phyloP scores from a whole-genome alignment of 305 asterid genomes.

The Fraxinus sp. region DNA sequence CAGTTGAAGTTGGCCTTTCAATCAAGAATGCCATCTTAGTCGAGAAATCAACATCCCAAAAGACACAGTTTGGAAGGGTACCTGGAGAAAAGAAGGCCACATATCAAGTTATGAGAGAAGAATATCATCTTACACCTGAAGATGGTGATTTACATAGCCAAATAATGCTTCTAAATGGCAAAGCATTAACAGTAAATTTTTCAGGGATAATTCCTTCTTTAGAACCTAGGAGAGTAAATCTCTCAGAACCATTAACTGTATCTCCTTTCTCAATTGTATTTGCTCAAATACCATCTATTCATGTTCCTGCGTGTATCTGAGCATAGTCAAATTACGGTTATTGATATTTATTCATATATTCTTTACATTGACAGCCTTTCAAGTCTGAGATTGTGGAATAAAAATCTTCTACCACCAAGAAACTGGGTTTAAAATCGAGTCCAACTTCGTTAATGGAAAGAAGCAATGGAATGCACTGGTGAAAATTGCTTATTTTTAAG shows the following conservation, averaged over 20 bases:
- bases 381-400: neutral
- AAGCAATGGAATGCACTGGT: neutral
- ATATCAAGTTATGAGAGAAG: slow-evolving; percentile 45
- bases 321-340: neutral
- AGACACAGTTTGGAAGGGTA: slow-evolving; percentile 19
- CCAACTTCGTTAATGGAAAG: neutral
- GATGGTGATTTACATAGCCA: slow-evolving; percentile 76
- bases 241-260: slow-evolving; percentile 44
- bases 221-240: slow-evolving; percentile 43
- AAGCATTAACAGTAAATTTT: slow-evolving; percentile 43
- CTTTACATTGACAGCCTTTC: neutral
- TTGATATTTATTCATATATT: neutral
- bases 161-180: slow-evolving; percentile 68
- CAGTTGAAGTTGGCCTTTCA: slow-evolving; percentile 47
- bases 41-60: slow-evolving; percentile 24
- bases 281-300: slow-evolving; percentile 50
- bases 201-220: slow-evolving; percentile 61
- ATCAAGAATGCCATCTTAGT: slow-evolving; percentile 35
- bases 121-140: slow-evolving; percentile 73
- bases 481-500: neutral
- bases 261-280: slow-evolving; percentile 78
- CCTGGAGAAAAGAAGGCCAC: neutral
- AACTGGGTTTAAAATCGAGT: neutral
- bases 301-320: slow-evolving; percentile 57
- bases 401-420: neutral